Base-by-base conservation (phyloP, 2,329 filamentous ascomycete genomes). In the Coniochaeta hoffmannii region DNA sequence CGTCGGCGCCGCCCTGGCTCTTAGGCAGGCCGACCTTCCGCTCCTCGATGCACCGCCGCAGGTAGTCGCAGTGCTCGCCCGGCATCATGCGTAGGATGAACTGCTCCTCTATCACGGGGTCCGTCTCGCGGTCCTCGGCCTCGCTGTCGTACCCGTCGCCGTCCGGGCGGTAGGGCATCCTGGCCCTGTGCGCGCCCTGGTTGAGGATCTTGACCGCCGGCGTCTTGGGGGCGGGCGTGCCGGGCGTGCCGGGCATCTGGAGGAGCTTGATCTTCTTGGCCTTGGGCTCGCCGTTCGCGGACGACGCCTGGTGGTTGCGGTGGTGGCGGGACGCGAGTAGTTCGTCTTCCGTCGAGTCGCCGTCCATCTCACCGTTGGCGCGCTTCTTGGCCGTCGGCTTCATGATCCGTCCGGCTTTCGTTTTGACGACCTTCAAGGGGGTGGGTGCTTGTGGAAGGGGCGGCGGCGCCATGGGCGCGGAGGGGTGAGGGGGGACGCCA, bases 121-220 rank as follows among this genome's bases (percentile, higher is more conserved):
- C 94, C 10, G 76, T 72, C 69, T 99, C 94, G 14, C 87, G 84
- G 66, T 97, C 94, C 55, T 91, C 94, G 12, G 92, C 90, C 70
- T 97, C 94, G 3, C 92, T 97, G 68, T 99, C 94, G 71, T 97
- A 99, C 8, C 93, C 94, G 55, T 96, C 90, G 53, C 94, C 94
- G 1, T 83, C 81, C 5, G 85, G 85, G 60, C 89, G 82, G 31
- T 81, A 76, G 7, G 89, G 87, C 3, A 46, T 46, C 9, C 19
- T n/a, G n/a, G n/a, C n/a, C n/a, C n/a, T n/a, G n/a, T n/a, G n/a
- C n/a, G n/a, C n/a, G n/a, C 41, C 22, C 41, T 1, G 82, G 78
- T 87, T 62, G 86, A 62, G 15, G 10, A 69, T 55, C 30, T 67
- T 66, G n/a, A 69, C 60, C 44, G 61, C 63, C 4, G 65, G 63